Conservation (phyloP, 306 rosid genomes). For the Citrullus amarus region DNA sequence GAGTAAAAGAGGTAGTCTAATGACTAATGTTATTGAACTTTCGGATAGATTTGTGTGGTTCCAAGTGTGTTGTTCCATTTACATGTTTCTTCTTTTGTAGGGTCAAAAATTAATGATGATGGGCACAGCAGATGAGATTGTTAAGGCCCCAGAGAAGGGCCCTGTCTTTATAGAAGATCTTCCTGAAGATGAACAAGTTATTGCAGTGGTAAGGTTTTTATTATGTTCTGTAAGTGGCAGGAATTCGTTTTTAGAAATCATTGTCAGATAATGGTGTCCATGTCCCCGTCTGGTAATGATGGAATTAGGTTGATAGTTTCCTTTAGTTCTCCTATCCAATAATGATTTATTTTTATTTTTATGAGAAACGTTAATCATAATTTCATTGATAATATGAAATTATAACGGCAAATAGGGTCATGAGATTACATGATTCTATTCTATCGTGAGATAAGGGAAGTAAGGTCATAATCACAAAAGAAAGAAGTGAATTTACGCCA, state of each 20-base stretch:
- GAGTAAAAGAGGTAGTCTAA: conserved; percentile 57
- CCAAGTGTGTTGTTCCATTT: not conserved
- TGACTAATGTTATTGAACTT: not conserved
- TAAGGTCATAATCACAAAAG: too few relatives aligned
- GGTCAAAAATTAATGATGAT: conserved; percentile 99
- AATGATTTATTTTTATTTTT: too few relatives aligned
- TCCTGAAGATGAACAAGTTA: conserved; percentile 91
- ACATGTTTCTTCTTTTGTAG: conserved; percentile 24
- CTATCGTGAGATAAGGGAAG: too few relatives aligned
- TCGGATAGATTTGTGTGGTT: conserved; percentile 1
- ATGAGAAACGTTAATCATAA: too few relatives aligned
- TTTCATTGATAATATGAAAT: too few relatives aligned
- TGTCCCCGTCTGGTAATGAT: not conserved
- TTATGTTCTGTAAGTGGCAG: not conserved
- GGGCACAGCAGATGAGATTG: conserved; percentile 94
- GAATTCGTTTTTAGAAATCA: not conserved
- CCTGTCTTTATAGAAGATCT: conserved; percentile 91
- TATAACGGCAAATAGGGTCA: too few relatives aligned
- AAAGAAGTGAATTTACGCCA: too few relatives aligned
- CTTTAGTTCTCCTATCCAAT: too few relatives aligned
- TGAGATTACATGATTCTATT: too few relatives aligned
- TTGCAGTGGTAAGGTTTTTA: conserved; percentile 46
- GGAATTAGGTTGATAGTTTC: not conserved
- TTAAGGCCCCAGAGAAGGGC: conserved; percentile 89
- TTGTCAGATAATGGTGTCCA: not conserved